Evolutionary conservation across 2,329 filamentous ascomycete species (phyloP).

Genomic region (Mariannaea elegans): DNA sequence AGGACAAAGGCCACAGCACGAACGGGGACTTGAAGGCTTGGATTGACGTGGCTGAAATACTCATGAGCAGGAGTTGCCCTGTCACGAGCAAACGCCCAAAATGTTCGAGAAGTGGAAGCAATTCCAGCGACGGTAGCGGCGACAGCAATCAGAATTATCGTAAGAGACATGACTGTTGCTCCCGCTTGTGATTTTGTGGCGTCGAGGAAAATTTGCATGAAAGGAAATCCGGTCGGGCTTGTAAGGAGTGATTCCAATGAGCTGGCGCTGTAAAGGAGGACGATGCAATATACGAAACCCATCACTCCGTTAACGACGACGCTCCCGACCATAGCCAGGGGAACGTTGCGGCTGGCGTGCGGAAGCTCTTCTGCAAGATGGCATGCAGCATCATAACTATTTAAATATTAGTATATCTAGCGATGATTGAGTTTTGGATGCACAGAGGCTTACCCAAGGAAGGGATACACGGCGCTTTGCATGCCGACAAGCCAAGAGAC

Average conservation of each 20-base stretch:
- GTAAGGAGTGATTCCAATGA: constrained; percentile 48
- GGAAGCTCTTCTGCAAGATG: constrained; percentile 47
- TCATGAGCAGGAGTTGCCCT: constrained; percentile 46
- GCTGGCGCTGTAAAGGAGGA: constrained; percentile 55
- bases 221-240: constrained; percentile 53
- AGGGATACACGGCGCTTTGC: constrained; percentile 44
- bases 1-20: constrained; percentile 38
- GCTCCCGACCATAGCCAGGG: constrained; percentile 46
- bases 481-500: constrained; percentile 47
- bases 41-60: constrained; percentile 48
- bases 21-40: constrained; percentile 46
- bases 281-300: constrained; percentile 52
- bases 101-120: constrained; percentile 47
- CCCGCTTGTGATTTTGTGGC: constrained; percentile 37
- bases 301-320: constrained; percentile 54
- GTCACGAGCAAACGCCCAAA: constrained; percentile 53
- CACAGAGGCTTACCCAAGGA: constrained; percentile 41
- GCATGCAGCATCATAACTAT: constrained; percentile 46
- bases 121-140: constrained; percentile 44
- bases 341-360: constrained; percentile 44
- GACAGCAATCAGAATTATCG: constrained; percentile 39
- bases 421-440: not conserved
- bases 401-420: not conserved
- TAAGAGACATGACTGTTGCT: constrained; percentile 42
- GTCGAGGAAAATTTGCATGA: constrained; percentile 52